Conservation (phyloP, 257 asterid genomes). For the Leptodermis oblonga region DNA sequence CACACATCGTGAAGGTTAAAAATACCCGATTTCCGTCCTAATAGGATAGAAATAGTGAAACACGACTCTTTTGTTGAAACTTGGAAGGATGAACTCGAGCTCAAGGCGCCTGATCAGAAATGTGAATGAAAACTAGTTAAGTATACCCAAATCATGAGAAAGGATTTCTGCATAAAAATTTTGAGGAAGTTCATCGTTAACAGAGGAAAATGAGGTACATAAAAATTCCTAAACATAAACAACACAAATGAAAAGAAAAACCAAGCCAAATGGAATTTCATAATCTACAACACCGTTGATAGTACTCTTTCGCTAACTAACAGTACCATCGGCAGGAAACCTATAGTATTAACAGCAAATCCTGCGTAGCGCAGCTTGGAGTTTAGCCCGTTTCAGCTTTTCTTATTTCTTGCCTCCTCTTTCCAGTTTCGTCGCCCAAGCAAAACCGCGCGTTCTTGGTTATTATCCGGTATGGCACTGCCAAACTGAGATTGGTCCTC, state of each 20-base stretch:
- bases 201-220: not conserved
- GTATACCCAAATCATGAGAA: not conserved
- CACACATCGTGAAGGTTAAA: not conserved
- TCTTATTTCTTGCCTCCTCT: slow-evolving; percentile 86
- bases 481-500: slow-evolving; percentile 14
- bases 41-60: too few species aligned
- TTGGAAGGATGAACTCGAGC: too few species aligned
- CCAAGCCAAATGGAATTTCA: not conserved
- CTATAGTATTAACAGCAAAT: slow-evolving; percentile 1
- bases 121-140: too few species aligned
- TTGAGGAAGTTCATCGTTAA: not conserved
- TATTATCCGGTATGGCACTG: slow-evolving; percentile 18
- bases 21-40: not conserved
- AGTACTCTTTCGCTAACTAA: not conserved
- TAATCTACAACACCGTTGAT: not conserved
- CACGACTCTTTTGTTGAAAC: too few species aligned
- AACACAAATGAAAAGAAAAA: not conserved
- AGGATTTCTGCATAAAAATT: not conserved
- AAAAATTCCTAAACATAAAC: not conserved
- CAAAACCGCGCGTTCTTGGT: slow-evolving; percentile 28
- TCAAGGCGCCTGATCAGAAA: not conserved
- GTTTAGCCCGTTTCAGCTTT: slow-evolving; percentile 22
- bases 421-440: slow-evolving; percentile 78
- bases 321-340: slow-evolving; percentile 2
- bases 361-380: not conserved